A percentile compares a stretch with the other conserved stretches of the same genome.
These are phyloP conservation scores for Erythrophleum fordii DNA, from an alignment of 306 rosid species.

Conservation along the genomic window DNA sequence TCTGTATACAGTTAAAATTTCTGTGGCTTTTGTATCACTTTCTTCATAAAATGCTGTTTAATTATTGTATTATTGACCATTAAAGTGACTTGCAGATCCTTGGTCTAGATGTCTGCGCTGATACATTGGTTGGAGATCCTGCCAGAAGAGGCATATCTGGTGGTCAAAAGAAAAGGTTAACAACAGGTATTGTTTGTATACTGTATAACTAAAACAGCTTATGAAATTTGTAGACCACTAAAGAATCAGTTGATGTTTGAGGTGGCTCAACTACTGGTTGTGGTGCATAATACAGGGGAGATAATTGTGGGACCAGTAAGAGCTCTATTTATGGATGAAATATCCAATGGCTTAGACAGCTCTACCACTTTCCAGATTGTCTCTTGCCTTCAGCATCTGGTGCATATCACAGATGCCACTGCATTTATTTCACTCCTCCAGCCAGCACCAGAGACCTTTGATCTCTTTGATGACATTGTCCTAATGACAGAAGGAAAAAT, in stretches of 20 bases:
- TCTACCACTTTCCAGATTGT: conserved; percentile 68
- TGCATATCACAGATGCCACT: conserved; percentile 58
- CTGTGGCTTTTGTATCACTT: background rate
- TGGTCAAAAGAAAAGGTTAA: conserved; percentile 67
- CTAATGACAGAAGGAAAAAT: conserved; percentile 67
- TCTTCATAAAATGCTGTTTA: background rate
- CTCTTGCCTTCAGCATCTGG: conserved; percentile 60
- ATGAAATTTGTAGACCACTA: background rate
- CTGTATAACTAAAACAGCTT: background rate
- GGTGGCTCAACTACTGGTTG: conserved; percentile 9
- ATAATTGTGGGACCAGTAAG: conserved; percentile 65
- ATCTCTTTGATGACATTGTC: conserved; percentile 68
- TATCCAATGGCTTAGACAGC: conserved; percentile 79
- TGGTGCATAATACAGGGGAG: conserved; percentile 51
- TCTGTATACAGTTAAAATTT: background rate
- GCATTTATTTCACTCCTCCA: conserved; percentile 68
- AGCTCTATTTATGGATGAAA: conserved; percentile 74
- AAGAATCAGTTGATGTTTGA: conserved; percentile 26
- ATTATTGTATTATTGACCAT: conserved; percentile 3
- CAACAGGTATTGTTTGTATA: conserved; percentile 54
- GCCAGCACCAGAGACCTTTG: conserved; percentile 75
- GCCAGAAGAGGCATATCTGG: conserved; percentile 68
- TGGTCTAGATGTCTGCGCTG: conserved; percentile 63
- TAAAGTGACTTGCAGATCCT: conserved; percentile 48
- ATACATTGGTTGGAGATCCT: conserved; percentile 59